Evolutionary conservation across 345 rosid species (phyloP), one percentile per base, ranked within the genome.

Genomic region (Dipteronia sinensis): DNA sequence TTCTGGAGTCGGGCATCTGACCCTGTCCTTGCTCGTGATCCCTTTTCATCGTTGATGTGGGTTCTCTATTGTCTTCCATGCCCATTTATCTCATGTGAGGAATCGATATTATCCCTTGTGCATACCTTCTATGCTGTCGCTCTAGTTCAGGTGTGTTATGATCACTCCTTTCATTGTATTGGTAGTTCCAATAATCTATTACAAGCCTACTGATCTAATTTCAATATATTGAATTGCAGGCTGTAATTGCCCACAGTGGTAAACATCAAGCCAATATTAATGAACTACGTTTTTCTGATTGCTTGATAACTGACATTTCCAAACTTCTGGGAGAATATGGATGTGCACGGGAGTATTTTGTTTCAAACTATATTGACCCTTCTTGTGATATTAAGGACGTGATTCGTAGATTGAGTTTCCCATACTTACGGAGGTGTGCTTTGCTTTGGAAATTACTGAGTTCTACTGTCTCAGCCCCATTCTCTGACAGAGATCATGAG

Each of bases 41-140:
- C 98, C 73, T 96, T 96, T 84, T 94, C 99, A 81, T 91, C 99
- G 31, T 87, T 96, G 83, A 94, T 94, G 94, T 96, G 98, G 98
- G 83, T 88, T 85, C 85, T 96, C 76, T 96, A 87, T 84, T 96
- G 97, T 82, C 99, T 94, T 81, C 99, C 99, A 42, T 81, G 65
- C 77, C 98, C 97, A 73, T 92, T 94, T 83, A 65, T 96, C 65
- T 87, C 87, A 27, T 91, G 99, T 67, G 81, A 89, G 84, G 91
- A 92, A 65, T 92, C 97, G 74, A 77, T 96, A 66, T 69, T 94
- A 72, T 87, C 97, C 65, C 92, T 94, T 71, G 90, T 96, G 82
- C 99, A 94, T 87, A 47, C 91, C 59, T 96, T 94, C 88, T 86
- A 96, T 81, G 79, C 76, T 69, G 97, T 92, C 75, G 82, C 91